Percentiles rank a stretch among this genome's conserved stretches.
Conservation (phyloP, 1,139 yeast species). For the Meyerozyma sp. region DNA sequence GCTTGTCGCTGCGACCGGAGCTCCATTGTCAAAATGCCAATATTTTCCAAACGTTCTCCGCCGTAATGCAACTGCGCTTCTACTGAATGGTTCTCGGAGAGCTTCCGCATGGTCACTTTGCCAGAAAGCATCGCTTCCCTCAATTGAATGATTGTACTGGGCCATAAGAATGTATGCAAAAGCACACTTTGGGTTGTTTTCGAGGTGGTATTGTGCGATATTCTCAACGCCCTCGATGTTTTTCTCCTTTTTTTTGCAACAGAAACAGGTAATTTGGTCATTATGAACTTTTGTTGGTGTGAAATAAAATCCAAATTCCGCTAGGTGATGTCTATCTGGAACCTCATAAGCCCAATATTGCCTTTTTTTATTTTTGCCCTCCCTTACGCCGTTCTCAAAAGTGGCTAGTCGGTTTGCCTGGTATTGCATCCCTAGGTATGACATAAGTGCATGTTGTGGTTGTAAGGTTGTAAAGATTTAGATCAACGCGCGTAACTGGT, state of each 20-base stretch:
- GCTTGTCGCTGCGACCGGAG: constrained; percentile 33
- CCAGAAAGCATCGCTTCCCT: constrained; percentile 11
- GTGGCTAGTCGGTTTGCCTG: constrained; percentile 20
- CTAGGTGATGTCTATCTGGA: constrained; percentile 39
- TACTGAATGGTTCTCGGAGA: constrained; percentile 20
- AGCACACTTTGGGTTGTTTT: constrained; percentile 43
- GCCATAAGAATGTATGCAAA: constrained; percentile 29
- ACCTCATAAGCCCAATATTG: constrained; percentile 32
- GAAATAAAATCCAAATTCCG: constrained; percentile 66
- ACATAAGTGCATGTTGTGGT: not conserved
- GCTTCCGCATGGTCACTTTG: constrained; percentile 7
- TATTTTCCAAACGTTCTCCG: constrained; percentile 43
- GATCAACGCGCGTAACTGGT: not conserved
- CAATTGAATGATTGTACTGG: constrained; percentile 10
- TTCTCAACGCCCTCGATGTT: constrained; percentile 26
- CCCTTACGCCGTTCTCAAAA: constrained; percentile 19
- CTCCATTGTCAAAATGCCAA: constrained; percentile 50
- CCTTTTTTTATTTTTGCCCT: constrained; percentile 15
- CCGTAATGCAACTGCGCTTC: constrained; percentile 38
- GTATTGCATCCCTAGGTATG: constrained; percentile 10
- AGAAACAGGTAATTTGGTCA: constrained; percentile 55
- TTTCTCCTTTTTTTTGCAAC: constrained; percentile 48
- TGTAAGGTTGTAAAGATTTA: not conserved
- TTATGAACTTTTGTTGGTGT: constrained; percentile 46
- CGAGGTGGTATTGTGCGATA: constrained; percentile 41